Conservation (phyloP, 2,329 filamentous ascomycete genomes). For the Cercospora citrullina region DNA sequence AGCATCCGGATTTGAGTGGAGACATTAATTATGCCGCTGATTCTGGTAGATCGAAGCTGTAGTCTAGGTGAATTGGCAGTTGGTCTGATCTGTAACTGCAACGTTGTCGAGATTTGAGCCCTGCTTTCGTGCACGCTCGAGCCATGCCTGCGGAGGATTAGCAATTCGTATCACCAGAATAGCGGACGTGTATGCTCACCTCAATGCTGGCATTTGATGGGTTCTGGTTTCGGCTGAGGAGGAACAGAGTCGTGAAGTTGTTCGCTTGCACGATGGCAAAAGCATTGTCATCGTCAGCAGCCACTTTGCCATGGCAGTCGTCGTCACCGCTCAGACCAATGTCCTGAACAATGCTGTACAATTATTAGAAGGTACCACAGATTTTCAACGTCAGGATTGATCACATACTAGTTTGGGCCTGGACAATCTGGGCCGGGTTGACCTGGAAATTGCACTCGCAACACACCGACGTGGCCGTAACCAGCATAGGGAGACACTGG, state of each 20-base stretch:
- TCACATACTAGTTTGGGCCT: conserved; percentile 25
- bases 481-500: conserved; percentile 20
- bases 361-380: not conserved
- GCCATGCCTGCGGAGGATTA: conserved; percentile 20
- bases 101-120: conserved; percentile 25
- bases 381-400: not conserved
- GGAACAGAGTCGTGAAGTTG: conserved; percentile 29
- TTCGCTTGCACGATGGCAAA: conserved; percentile 29
- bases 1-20: conserved; percentile 34
- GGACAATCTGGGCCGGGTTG: conserved; percentile 26
- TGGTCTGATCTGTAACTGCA: conserved; percentile 22
- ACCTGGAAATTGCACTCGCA: conserved; percentile 26
- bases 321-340: conserved; percentile 11
- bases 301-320: not conserved
- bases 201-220: conserved; percentile 24
- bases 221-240: conserved; percentile 28
- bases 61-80: conserved; percentile 19
- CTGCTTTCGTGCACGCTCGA: conserved; percentile 20
- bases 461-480: conserved; percentile 25
- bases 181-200: conserved; percentile 7
- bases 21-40: conserved; percentile 22
- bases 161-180: not conserved
- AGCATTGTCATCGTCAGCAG: conserved; percentile 18
- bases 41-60: conserved; percentile 8
- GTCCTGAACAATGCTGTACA: conserved; percentile 13